phyloP scores from a whole-genome alignment of 345 rosid species.

The Hevea brasiliensis region DNA sequence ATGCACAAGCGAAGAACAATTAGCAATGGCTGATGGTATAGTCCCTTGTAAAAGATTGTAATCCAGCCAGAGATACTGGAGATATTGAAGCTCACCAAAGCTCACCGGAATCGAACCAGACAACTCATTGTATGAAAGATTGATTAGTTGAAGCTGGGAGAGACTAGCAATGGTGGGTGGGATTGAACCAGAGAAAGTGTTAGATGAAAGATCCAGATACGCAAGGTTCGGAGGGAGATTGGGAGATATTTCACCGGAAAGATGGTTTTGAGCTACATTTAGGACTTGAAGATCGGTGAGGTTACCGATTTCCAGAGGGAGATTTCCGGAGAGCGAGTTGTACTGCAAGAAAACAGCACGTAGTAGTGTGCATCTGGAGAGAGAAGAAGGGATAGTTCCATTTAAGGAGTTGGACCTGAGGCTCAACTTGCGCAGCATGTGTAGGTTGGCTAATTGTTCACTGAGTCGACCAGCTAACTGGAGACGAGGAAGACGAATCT shows the following conservation, averaged over 20 bases:
- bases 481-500: constrained; percentile 73
- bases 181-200: constrained; percentile 63
- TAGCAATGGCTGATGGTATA: constrained; percentile 73
- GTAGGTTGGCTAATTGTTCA: constrained; percentile 51
- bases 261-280: constrained; percentile 64
- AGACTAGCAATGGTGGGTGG: constrained; percentile 51
- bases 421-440: constrained; percentile 59
- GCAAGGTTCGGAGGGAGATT: constrained; percentile 47
- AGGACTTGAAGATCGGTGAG: constrained; percentile 58
- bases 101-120: constrained; percentile 71
- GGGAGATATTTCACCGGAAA: constrained; percentile 61
- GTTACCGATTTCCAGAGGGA: constrained; percentile 58
- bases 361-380: constrained; percentile 68
- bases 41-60: constrained; percentile 67
- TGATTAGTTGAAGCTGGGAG: constrained; percentile 66
- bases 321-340: constrained; percentile 80
- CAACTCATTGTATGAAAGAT: constrained; percentile 75
- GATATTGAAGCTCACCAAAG: constrained; percentile 58
- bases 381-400: constrained; percentile 70
- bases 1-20: constrained; percentile 77
- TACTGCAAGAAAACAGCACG: constrained; percentile 74
- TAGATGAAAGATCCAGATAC: constrained; percentile 76
- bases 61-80: constrained; percentile 79
- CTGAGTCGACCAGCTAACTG: constrained; percentile 71
- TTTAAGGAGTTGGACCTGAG: constrained; percentile 75